Base-by-base conservation (phyloP, 805 yeast genomes). In the Saccharomycopsis fermentans region DNA sequence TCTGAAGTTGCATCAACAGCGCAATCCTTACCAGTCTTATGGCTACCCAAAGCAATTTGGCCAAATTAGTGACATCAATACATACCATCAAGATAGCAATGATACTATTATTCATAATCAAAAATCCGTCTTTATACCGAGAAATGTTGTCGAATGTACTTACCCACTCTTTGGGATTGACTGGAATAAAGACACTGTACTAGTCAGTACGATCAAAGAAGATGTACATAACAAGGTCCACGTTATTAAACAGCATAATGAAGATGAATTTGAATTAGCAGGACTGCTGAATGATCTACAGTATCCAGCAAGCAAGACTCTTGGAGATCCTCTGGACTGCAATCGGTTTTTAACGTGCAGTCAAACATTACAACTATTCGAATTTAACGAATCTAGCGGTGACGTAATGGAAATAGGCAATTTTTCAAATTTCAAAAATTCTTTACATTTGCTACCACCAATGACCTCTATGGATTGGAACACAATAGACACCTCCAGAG, bases 391-490 rank as follows among this genome's bases (percentile, higher is more conserved):
- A 24, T 17, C 24, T 6, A 1, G 26, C 16, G 36, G 54, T 9
- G 37, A 39, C 9, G 65, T 79, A n/a, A 67, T 69, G 19, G 79
- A 75, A 57, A 73, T 77, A 35, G 66, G 73, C 16, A 70, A 71
- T 19, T 67, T 79, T 48, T 73, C 75, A 24, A 73, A 71, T 57
- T 75, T 75, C 52, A 73, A 74, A 52, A 78, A 71, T 52, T 68
- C 76, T 55, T 76, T 77, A 63, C 75, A 76, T 66, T 78, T 78
- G 21, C 74, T 84, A 55, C 96, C 99, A 1, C 99, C 99, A 4
- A 78, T 94, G 56, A 91, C 98, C 0, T 84, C 96, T 1, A 89
- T 94, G 65, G 97, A 94, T 71, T 94, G 99, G 97, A 90, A 87
- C 73, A 72, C 77, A 39, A 74, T 77, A 1, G 91, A 88, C 65